Conservation (phyloP, 805 yeast genomes). For the Metahyphopichia silvanorum region DNA sequence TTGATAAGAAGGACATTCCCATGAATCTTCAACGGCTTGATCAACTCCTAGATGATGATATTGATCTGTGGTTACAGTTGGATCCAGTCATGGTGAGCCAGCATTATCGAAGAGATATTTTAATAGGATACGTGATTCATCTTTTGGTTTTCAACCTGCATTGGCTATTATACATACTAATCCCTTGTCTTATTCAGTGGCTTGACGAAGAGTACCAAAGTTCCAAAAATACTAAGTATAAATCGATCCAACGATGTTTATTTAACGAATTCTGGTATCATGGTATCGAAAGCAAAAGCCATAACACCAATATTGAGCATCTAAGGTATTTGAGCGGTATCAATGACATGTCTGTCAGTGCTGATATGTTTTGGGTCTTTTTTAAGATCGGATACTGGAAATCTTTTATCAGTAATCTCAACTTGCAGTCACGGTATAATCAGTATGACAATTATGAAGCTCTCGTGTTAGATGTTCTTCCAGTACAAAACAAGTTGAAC, state of each 20-base stretch:
- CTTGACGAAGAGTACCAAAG: constrained; percentile 22
- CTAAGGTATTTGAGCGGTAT: constrained; percentile 12
- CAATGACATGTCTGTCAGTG: constrained; percentile 4
- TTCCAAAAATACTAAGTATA: background rate
- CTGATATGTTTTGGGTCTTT: constrained; percentile 23
- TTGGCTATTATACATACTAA: constrained; percentile 23
- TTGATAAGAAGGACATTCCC: constrained; percentile 25
- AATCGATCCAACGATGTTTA: constrained; percentile 11
- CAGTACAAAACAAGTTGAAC: constrained; percentile 13
- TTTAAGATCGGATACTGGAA: constrained; percentile 28
- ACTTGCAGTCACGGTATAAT: constrained; percentile 6
- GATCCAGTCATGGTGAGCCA: constrained; percentile 24
- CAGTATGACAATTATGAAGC: constrained; percentile 14
- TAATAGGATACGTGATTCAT: constrained; percentile 34
- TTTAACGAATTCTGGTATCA: constrained; percentile 23
- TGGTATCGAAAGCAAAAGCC: constrained; percentile 7
- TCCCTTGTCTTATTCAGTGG: constrained; percentile 39
- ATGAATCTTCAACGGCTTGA: constrained; percentile 16
- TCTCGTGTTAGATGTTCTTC: constrained; percentile 20
- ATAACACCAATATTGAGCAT: constrained; percentile 9
- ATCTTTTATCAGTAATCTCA: constrained; percentile 12
- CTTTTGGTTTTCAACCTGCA: constrained; percentile 33
- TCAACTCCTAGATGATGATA: constrained; percentile 25
- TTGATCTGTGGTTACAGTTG: constrained; percentile 34
- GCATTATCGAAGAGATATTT: constrained; percentile 18